These are phyloP conservation scores for Bimuria novae-zelandiae DNA, from an alignment of 2,329 filamentous ascomycete genomes.

Conservation along the genomic window DNA sequence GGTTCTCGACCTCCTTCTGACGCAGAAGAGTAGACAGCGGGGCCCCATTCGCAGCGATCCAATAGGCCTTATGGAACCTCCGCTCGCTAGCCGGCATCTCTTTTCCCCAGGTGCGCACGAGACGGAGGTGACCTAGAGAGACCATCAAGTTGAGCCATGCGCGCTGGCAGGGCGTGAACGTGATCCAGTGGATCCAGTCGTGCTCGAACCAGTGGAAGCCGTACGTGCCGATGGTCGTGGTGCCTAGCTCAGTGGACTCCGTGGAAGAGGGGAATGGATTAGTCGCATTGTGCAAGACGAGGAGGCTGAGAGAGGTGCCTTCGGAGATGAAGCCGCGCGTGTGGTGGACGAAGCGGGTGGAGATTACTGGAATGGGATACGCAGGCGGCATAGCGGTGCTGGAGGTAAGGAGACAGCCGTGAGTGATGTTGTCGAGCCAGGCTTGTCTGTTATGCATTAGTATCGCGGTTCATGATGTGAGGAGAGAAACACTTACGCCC, in stretches of 20 bases:
- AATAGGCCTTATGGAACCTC: conserved; percentile 38
- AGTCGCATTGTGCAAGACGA: conserved; percentile 34
- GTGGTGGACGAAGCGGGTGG: conserved; percentile 17
- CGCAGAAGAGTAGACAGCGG: conserved; percentile 21
- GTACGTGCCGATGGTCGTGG: conserved; percentile 33
- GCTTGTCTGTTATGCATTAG: conserved; percentile 1
- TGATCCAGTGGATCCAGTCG: conserved; percentile 34
- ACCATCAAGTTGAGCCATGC: conserved; percentile 3
- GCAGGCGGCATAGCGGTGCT: background rate
- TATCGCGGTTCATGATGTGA: no score
- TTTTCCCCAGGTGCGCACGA: conserved; percentile 19
- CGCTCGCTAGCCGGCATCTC: conserved; percentile 21
- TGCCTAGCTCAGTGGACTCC: background rate
- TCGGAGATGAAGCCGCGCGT: conserved; percentile 31
- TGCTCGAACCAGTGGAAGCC: conserved; percentile 21
- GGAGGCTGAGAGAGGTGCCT: conserved; percentile 22
- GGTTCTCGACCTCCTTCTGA: conserved; percentile 76
- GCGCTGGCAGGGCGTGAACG: conserved; percentile 15
- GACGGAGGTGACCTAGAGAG: background rate
- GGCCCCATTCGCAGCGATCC: conserved; percentile 27
- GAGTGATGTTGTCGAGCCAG: conserved; percentile 13
- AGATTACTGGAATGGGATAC: background rate
- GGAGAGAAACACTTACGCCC: conserved; percentile 7
- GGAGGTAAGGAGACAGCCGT: background rate
- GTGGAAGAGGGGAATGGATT: conserved; percentile 24